Percentiles rank a stretch among this genome's conserved stretches.
Conservation (phyloP, 2,329 filamentous ascomycete species). For the Penicillium sp. region DNA sequence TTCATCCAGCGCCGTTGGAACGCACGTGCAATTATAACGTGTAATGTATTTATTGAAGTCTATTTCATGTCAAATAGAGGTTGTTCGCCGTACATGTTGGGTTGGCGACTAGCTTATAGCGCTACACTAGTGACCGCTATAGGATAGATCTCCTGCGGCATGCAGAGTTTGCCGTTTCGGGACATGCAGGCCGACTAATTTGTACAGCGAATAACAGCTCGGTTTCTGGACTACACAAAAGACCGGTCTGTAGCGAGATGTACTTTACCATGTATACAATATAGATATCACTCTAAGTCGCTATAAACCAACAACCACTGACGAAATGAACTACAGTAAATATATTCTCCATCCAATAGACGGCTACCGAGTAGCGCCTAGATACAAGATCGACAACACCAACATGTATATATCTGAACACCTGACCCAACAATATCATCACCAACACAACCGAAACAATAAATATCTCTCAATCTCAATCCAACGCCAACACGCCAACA, state of each 20-base stretch:
- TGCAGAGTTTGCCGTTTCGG: conserved; percentile 2
- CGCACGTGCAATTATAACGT: neutral
- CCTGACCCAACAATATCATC: neutral
- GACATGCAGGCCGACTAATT: conserved; percentile 6
- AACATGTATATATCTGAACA: neutral
- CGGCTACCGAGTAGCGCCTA: no score
- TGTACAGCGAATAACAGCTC: neutral
- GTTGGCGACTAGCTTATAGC: neutral
- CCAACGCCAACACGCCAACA: neutral
- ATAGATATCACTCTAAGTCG: neutral
- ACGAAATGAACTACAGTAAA: neutral
- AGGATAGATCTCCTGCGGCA: conserved; percentile 8
- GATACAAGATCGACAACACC: neutral
- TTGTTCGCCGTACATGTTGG: neutral
- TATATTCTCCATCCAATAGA: neutral
- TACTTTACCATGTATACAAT: neutral
- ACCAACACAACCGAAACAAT: neutral
- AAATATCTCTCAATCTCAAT: neutral
- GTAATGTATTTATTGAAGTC: neutral
- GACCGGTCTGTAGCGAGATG: neutral
- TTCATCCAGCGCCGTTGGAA: neutral
- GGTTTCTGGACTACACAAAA: neutral
- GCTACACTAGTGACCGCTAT: neutral
- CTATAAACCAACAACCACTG: neutral
- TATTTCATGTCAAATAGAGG: neutral